Evolutionary conservation across 1,284 basidiomycete species (phyloP), one percentile per base, ranked within the genome.

Genomic region (Psilocybe mexicana): DNA sequence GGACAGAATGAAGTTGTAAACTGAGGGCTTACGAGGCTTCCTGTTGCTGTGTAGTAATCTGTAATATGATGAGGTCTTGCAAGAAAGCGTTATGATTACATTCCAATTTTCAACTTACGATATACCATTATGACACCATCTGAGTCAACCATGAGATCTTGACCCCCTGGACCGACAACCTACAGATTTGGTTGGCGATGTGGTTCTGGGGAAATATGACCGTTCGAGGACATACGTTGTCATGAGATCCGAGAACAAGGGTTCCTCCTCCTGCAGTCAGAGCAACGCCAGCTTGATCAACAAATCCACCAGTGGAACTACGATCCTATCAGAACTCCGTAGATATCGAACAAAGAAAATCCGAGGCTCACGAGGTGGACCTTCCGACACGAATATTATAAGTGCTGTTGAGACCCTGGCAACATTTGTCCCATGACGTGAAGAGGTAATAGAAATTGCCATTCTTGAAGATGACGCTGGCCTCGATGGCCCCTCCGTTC

Each of bases 331-430:
- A 43, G 14, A 11, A 12, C 12, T 42, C 28, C 11, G 14, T 48
- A 10, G 11, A 14, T 26, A 5, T 38, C 42, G 3, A 6, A 7
- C 25, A 7, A 46, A 23, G 8, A 4, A 33, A 30, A 52, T 3
- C 8, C 25, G 35, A 43, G 54, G 55, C 66, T 28, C 60, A 80
- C 79, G 68, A 77, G 12, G 74, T 68, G 4, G 81, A 76, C 30
- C 83, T 76, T 10, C 80, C 80, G 30, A 86, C 83, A 11, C 82
- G 78, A 55, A 84, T 83, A 63, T 84, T 85, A 64, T 85, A 85
- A 0, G 82, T 85, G 67, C 80, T 81, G 8, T 68, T 72, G 11
- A 74, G 77, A 3, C 83, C 82, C 26, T 67, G 44, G 70, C 84
- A 86, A 69, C 84, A 85, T 1, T 70, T 72, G 63, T 84, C 84